A percentile compares a stretch with the other conserved stretches of the same genome.
Conservation (phyloP, 208 protist species). For the Leishmania aethiopica region DNA sequence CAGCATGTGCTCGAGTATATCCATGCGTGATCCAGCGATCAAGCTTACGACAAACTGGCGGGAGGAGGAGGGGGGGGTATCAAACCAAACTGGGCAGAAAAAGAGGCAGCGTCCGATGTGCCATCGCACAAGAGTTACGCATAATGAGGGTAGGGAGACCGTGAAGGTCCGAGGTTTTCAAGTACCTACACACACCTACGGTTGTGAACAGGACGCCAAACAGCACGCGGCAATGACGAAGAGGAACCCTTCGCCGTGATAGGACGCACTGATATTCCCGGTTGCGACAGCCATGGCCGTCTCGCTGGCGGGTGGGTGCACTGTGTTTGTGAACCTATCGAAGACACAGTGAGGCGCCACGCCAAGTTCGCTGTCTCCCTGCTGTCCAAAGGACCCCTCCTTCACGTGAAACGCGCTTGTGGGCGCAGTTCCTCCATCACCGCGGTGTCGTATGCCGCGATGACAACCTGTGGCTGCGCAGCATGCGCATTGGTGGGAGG, state of each 20-base stretch:
- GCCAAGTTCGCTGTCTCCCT: slow-evolving; percentile 59
- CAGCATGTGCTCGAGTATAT: not conserved
- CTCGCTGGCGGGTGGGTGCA: slow-evolving; percentile 68
- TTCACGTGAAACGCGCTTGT: slow-evolving; percentile 59
- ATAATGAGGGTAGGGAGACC: slow-evolving; percentile 69
- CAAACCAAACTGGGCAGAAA: not conserved
- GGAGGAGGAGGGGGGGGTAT: not conserved
- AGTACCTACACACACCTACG: slow-evolving; percentile 49
- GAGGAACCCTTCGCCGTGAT: slow-evolving; percentile 63
- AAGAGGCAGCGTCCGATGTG: not conserved
- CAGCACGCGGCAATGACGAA: slow-evolving; percentile 59
- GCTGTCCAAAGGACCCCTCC: slow-evolving; percentile 49
- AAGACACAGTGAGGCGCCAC: slow-evolving; percentile 58
- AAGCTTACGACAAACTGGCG: not conserved
- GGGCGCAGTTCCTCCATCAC: slow-evolving; percentile 57
- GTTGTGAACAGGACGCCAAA: slow-evolving; percentile 43
- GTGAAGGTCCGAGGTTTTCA: slow-evolving; percentile 57
- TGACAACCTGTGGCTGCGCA: slow-evolving; percentile 59
- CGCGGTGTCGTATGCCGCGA: slow-evolving; percentile 60
- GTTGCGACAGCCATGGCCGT: slow-evolving; percentile 62
- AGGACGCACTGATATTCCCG: slow-evolving; percentile 49
- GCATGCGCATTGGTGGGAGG: slow-evolving; percentile 40
- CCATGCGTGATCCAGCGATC: not conserved
- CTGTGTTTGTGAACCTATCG: slow-evolving; percentile 66
- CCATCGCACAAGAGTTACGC: slow-evolving; percentile 31